phyloP scores from a whole-genome alignment of 352 stramenopile genomes.

The Phytopythium montanum region DNA sequence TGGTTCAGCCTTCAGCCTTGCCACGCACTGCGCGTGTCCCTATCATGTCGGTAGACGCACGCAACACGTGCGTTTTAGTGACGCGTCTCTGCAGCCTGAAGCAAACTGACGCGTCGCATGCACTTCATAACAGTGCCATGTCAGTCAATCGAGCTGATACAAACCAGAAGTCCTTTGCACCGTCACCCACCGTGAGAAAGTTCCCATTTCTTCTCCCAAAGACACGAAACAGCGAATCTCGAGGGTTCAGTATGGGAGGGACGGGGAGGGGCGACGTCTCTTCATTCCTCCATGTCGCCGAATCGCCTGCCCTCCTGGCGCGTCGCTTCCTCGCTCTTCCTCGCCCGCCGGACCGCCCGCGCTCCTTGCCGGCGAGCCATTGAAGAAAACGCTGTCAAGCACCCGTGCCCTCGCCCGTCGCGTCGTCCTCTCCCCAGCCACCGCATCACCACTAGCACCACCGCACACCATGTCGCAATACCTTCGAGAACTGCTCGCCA shows the following conservation, averaged over 20 bases:
- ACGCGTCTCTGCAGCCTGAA: slow-evolving; percentile 15
- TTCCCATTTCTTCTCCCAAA: too few relatives aligned
- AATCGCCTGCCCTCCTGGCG: background rate
- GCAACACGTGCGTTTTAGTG: slow-evolving; percentile 33
- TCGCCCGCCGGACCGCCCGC: background rate
- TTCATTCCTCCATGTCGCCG: background rate
- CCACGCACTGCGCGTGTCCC: slow-evolving; percentile 9
- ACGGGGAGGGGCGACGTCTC: background rate
- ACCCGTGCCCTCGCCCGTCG: slow-evolving; percentile 18
- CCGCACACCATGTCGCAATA: slow-evolving; percentile 34
- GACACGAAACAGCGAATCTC: slow-evolving; percentile 7
- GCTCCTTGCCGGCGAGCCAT: slow-evolving; percentile 27
- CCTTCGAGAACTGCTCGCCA: slow-evolving; percentile 43
- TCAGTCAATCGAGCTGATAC: background rate
- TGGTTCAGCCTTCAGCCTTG: slow-evolving; percentile 11
- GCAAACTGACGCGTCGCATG: too few relatives aligned
- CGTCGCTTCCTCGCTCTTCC: background rate
- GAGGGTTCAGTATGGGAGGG: slow-evolving; percentile 2
- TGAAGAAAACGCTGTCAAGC: slow-evolving; percentile 46
- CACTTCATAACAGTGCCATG: background rate
- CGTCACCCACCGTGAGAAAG: slow-evolving; percentile 1
- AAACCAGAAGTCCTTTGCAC: background rate
- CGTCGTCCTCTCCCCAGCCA: slow-evolving; percentile 31
- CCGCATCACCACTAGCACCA: slow-evolving; percentile 22
- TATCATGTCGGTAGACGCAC: slow-evolving; percentile 34